Evolutionary conservation across 371 early-diverging fungal genomes (phyloP).

Genomic region (Thermomucor indicae-seudaticae): DNA sequence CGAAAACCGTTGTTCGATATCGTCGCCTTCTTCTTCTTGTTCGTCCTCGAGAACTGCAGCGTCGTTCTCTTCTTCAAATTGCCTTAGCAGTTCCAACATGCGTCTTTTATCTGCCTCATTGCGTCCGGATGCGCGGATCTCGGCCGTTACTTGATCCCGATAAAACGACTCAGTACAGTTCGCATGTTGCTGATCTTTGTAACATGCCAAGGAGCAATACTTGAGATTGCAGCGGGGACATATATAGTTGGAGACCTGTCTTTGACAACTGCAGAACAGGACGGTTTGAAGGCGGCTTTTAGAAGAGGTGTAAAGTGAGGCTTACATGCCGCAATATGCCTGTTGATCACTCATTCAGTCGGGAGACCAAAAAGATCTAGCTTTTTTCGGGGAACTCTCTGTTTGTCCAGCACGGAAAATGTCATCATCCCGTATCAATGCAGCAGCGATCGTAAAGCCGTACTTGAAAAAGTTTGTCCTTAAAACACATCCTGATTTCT

Average conservation of each 20-base stretch:
- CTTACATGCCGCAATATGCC: not conserved
- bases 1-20: slow-evolving; percentile 42
- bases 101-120: slow-evolving; percentile 39
- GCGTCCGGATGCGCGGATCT: slow-evolving; percentile 44
- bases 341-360: too few relatives aligned
- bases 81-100: slow-evolving; percentile 52
- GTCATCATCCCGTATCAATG: not conserved
- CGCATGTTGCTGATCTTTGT: slow-evolving; percentile 50
- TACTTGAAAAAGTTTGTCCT: slow-evolving; percentile 30
- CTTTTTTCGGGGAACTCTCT: too few relatives aligned
- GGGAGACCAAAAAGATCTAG: too few relatives aligned
- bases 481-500: slow-evolving; percentile 39
- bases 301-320: not conserved
- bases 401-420: slow-evolving; percentile 2
- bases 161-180: slow-evolving; percentile 70
- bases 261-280: slow-evolving; percentile 41
- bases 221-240: slow-evolving; percentile 70
- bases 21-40: slow-evolving; percentile 35
- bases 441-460: slow-evolving; percentile 16
- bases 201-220: slow-evolving; percentile 67
- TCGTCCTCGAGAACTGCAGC: slow-evolving; percentile 18
- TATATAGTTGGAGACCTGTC: slow-evolving; percentile 54
- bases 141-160: slow-evolving; percentile 53
- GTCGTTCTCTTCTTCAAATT: slow-evolving; percentile 26
- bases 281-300: not conserved